These are phyloP conservation scores for Ampelocalamus luodianensis DNA, from an alignment of 176 grass and related monocot genomes.

Conservation along the genomic window DNA sequence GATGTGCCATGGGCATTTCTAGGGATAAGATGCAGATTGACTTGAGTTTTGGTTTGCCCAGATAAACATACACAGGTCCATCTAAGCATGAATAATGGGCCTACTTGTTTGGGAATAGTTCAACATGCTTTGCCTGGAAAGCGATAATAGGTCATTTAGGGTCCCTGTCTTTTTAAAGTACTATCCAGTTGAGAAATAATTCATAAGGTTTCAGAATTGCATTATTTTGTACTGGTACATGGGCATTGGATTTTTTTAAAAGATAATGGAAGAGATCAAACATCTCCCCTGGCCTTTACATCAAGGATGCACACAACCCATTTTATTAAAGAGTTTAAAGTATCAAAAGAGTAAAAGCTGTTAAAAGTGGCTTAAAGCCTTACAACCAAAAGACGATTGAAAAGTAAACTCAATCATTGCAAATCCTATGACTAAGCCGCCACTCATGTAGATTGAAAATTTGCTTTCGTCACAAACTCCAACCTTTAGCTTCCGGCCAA, in stretches of 20 bases:
- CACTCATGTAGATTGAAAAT: too few species aligned
- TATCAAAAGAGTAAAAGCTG: too few species aligned
- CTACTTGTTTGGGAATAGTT: neutral
- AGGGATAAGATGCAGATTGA: neutral
- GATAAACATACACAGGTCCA: neutral
- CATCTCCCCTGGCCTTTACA: too few species aligned
- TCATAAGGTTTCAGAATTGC: neutral
- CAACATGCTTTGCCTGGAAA: neutral
- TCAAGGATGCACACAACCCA: too few species aligned
- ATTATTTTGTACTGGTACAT: neutral
- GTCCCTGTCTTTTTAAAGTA: neutral
- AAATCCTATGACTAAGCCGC: too few species aligned
- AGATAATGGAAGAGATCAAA: too few species aligned
- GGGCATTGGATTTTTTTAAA: neutral
- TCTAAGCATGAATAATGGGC: neutral
- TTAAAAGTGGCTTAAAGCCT: too few species aligned
- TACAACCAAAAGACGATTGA: too few species aligned
- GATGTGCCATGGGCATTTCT: neutral
- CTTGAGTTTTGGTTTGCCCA: neutral
- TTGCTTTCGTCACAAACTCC: too few species aligned
- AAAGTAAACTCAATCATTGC: too few species aligned
- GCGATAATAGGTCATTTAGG: neutral
- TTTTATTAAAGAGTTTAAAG: too few species aligned
- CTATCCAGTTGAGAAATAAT: neutral
- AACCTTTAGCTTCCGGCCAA: too few species aligned